Evolutionary conservation across 2,329 filamentous ascomycete species (phyloP).

Genomic region (Monosporascus sp.): DNA sequence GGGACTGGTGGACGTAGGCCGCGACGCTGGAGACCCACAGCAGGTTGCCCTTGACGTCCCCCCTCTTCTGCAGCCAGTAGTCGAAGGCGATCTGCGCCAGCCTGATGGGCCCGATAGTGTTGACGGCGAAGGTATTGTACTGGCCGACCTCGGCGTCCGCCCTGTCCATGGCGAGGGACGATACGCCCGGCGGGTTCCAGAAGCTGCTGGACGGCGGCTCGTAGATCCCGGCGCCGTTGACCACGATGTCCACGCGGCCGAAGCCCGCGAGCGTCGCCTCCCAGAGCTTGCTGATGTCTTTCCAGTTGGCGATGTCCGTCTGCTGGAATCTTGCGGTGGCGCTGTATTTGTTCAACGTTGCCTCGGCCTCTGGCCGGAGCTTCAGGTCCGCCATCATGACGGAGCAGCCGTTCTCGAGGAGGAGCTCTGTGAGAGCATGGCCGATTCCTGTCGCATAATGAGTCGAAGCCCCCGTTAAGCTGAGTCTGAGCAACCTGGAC

Average conservation of each 20-base stretch:
- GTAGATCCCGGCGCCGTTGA: constrained; percentile 12
- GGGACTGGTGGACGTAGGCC: constrained; percentile 23
- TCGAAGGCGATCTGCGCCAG: constrained; percentile 21
- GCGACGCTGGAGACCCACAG: constrained; percentile 24
- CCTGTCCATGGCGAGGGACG: constrained; percentile 10
- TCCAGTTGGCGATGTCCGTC: constrained; percentile 17
- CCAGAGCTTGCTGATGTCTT: constrained; percentile 21
- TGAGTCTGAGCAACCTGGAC: no score
- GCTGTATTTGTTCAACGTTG: constrained; percentile 7
- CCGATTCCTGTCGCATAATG: constrained; percentile 9
- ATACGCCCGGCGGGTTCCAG: constrained; percentile 17
- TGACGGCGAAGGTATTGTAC: constrained; percentile 17
- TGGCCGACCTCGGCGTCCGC: constrained; percentile 9
- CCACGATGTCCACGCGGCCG: constrained; percentile 12
- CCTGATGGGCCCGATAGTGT: constrained; percentile 16
- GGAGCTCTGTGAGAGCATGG: constrained; percentile 12
- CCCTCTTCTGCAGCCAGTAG: constrained; percentile 22
- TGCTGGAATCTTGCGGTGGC: constrained; percentile 8
- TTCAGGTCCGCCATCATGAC: constrained; percentile 21
- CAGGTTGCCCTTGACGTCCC: constrained; percentile 16
- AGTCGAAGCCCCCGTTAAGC: no score
- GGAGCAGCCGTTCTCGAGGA: constrained; percentile 20
- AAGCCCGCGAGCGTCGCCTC: constrained; percentile 12
- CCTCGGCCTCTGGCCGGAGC: constrained; percentile 18
- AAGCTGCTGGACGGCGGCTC: constrained; percentile 18